Conservation (phyloP, 2,329 filamentous ascomycete species). For the Botryotinia convoluta region DNA sequence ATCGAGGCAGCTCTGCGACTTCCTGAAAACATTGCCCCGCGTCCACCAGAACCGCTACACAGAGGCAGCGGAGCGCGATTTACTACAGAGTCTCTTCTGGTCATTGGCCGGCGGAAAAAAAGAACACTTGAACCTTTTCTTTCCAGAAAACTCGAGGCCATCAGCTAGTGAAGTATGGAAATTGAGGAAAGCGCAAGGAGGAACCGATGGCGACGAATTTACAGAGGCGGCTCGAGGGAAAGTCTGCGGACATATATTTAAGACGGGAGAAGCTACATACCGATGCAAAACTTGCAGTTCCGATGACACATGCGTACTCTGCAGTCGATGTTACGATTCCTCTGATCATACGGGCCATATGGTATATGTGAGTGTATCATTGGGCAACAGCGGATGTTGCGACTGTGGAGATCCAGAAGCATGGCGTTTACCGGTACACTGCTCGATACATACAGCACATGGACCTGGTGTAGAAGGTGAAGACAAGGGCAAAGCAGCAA, state of each 20-base stretch:
- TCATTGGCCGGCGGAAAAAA: constrained; percentile 74
- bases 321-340: constrained; percentile 89
- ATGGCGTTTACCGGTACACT: constrained; percentile 83
- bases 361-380: constrained; percentile 82
- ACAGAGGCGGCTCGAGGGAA: constrained; percentile 88
- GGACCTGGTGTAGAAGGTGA: constrained; percentile 45
- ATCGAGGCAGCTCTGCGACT: constrained; percentile 76
- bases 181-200: constrained; percentile 82
- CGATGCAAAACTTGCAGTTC: constrained; percentile 89
- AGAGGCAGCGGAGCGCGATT: constrained; percentile 64
- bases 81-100: constrained; percentile 80
- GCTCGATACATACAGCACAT: constrained; percentile 83
- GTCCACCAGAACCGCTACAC: constrained; percentile 74
- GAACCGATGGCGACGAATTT: constrained; percentile 92
- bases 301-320: constrained; percentile 94
- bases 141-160: constrained; percentile 67
- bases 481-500: constrained; percentile 59
- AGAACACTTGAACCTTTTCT: constrained; percentile 76
- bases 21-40: constrained; percentile 74
- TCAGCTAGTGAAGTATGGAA: constrained; percentile 58
- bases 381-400: constrained; percentile 92
- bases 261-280: constrained; percentile 89
- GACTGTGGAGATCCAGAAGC: constrained; percentile 96
- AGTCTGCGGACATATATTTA: constrained; percentile 96
- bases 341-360: constrained; percentile 94